Percentiles rank a stretch among this genome's conserved stretches.
Evolutionary conservation across 1,139 yeast species (phyloP).

Genomic region (Scheffersomyces cryptocercus): DNA sequence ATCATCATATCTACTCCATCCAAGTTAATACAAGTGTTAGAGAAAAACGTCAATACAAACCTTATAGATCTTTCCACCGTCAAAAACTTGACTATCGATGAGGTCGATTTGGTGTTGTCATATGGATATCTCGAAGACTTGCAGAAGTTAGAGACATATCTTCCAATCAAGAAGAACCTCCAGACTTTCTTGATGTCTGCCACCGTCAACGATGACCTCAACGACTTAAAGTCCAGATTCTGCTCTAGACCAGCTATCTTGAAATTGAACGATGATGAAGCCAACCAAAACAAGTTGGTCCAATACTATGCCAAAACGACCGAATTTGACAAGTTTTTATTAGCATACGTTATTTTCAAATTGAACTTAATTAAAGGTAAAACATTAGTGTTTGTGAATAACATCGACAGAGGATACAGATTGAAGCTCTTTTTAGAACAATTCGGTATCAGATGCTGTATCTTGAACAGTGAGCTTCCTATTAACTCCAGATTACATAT

Average conservation of each 20-base stretch:
- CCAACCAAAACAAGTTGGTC: conserved; percentile 58
- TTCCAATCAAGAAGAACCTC: conserved; percentile 72
- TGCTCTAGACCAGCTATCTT: conserved; percentile 87
- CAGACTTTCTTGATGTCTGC: conserved; percentile 98
- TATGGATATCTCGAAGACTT: conserved; percentile 92
- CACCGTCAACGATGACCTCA: conserved; percentile 84
- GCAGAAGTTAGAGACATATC: conserved; percentile 55
- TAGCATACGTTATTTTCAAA: conserved; percentile 90
- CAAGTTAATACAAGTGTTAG: conserved; percentile 62
- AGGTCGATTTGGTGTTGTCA: conserved; percentile 87
- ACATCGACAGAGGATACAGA: conserved; percentile 93
- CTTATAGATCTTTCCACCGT: conserved; percentile 54
- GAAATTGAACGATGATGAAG: conserved; percentile 66
- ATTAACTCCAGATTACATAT: conserved; percentile 90
- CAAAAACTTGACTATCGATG: conserved; percentile 83
- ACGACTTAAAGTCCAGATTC: conserved; percentile 69
- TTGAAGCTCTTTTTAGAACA: conserved; percentile 89
- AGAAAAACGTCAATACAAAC: conserved; percentile 42
- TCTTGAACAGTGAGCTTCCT: conserved; percentile 90
- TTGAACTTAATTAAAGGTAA: conserved; percentile 88
- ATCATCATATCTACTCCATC: conserved; percentile 88
- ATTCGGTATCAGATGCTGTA: conserved; percentile 87
- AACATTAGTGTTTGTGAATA: conserved; percentile 86
- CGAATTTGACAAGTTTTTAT: conserved; percentile 88
- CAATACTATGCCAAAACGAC: conserved; percentile 87